These are phyloP conservation scores for Carex arenaria DNA, from an alignment of 202 grass and related monocot species.

Conservation along the genomic window DNA sequence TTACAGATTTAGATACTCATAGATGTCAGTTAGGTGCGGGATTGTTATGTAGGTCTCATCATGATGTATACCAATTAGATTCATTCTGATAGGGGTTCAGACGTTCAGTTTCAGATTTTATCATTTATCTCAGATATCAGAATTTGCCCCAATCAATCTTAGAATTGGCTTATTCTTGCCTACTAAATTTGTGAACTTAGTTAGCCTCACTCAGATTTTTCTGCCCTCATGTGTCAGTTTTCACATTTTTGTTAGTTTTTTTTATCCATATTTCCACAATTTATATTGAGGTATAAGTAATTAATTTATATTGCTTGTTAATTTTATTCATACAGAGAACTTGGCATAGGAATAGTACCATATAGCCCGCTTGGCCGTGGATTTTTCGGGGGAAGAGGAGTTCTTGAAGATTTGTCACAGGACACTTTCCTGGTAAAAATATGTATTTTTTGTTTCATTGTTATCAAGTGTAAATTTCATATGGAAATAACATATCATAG, in stretches of 20 bases:
- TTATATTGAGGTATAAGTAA: not conserved
- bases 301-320: not conserved
- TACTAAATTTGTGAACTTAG: not conserved
- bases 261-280: not conserved
- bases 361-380: conserved; percentile 36
- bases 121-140: not conserved
- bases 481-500: not conserved
- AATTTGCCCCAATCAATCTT: not conserved
- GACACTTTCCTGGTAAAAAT: conserved; percentile 2
- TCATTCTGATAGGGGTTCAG: not conserved
- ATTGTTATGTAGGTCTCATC: not conserved
- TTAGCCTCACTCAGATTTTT: not conserved
- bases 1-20: not conserved
- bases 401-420: conserved; percentile 17
- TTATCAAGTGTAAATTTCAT: not conserved
- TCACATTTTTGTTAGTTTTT: not conserved
- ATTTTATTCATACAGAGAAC: conserved; percentile 18
- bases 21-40: not conserved
- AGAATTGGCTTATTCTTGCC: not conserved
- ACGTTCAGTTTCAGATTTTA: not conserved
- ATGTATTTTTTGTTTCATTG: not conserved
- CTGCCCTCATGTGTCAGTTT: not conserved
- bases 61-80: not conserved
- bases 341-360: conserved; percentile 48
- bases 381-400: conserved; percentile 38